Base-by-base conservation (phyloP, 768 basidiomycete species). In the Pisolithus marmoratus region DNA sequence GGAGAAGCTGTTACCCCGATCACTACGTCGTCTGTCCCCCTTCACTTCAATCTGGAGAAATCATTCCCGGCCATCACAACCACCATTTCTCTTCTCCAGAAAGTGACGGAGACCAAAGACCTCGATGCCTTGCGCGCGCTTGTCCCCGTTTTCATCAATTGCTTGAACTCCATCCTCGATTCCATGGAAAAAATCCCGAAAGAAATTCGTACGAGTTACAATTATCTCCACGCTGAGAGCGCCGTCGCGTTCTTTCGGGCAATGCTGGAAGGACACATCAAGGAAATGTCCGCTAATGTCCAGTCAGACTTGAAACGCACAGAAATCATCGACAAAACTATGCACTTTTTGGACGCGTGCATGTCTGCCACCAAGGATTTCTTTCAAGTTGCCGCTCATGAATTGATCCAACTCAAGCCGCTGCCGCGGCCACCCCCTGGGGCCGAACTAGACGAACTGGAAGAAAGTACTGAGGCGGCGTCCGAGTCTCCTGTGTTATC, bases 1-100 rank as follows among this genome's bases (percentile, higher is more conserved):
- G 59, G 65, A 9, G 56, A 62, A n/a, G 58, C 55, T 1, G 58
- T 63, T 11, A 51, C 69, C 17, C 60, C 60, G 0, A 64, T 69
- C 5, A 34, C 7, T 48, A 41, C 27, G 6, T 20, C 46, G 45
- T 50, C 19, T 43, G 46, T 15, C 23, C 56, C 43, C 44, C 52
- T 61, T 19, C 58, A 44, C 8, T 71, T 69, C 49, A 52, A 66
- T 37, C 60, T 74, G 20, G 66, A 70, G 23, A 62, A 52, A 37
- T 63, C 67, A 6, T 74, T 72, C 51, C 70, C 73, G 1, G 69
- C 71, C 1, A 69, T 75, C 48, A 44, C 71, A 47, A 51, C 54
- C 14, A 60, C 70, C 4, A 54, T 64, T 20, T 56, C 55, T 0
- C 57, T 66, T 47, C 64, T 75, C 44, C 61, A 53, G 46, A 46